phyloP scores from a whole-genome alignment of 2,329 filamentous ascomycete species.

The Intubia oerlemansii region DNA sequence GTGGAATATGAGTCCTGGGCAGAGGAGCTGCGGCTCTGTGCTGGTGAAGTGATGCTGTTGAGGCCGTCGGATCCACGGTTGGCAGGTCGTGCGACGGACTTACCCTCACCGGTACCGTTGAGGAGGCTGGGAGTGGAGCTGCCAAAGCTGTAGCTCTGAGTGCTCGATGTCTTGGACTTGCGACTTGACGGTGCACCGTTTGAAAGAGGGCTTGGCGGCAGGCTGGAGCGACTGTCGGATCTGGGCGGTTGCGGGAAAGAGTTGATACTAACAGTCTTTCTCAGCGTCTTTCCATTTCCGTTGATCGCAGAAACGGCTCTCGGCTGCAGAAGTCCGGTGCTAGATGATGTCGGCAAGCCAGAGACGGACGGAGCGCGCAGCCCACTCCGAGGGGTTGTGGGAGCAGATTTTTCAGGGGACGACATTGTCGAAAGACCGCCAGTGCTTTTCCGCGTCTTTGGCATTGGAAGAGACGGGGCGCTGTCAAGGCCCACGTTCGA shows the following conservation, averaged over 20 bases:
- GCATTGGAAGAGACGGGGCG: slow-evolving; percentile 54
- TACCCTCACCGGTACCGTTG: slow-evolving; percentile 59
- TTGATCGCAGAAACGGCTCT: slow-evolving; percentile 34
- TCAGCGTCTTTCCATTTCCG: slow-evolving; percentile 44
- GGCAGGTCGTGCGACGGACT: slow-evolving; percentile 42
- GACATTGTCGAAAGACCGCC: slow-evolving; percentile 17
- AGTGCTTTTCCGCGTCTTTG: slow-evolving; percentile 50
- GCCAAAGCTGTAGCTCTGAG: slow-evolving; percentile 28
- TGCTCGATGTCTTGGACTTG: slow-evolving; percentile 34
- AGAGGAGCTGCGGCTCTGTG: slow-evolving; percentile 79
- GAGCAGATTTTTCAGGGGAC: slow-evolving; percentile 26
- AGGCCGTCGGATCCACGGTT: slow-evolving; percentile 52
- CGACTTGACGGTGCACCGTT: slow-evolving; percentile 25
- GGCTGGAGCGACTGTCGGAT: slow-evolving; percentile 35
- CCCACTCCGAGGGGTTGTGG: slow-evolving; percentile 25
- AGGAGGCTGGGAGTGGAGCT: slow-evolving; percentile 48
- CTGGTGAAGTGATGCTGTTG: slow-evolving; percentile 58
- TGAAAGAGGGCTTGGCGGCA: slow-evolving; percentile 39
- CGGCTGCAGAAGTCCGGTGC: slow-evolving; percentile 28
- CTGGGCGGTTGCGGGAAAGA: slow-evolving; percentile 81
- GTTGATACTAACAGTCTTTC: slow-evolving; percentile 83
- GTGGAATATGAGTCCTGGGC: slow-evolving; percentile 85
- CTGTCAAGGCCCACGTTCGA: slow-evolving; percentile 46
- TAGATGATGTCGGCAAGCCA: too few relatives aligned
- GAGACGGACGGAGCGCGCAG: slow-evolving; percentile 7